These are phyloP conservation scores for Neopestalotiopsis rosae DNA, from an alignment of 2,329 filamentous ascomycete genomes.

Conservation along the genomic window DNA sequence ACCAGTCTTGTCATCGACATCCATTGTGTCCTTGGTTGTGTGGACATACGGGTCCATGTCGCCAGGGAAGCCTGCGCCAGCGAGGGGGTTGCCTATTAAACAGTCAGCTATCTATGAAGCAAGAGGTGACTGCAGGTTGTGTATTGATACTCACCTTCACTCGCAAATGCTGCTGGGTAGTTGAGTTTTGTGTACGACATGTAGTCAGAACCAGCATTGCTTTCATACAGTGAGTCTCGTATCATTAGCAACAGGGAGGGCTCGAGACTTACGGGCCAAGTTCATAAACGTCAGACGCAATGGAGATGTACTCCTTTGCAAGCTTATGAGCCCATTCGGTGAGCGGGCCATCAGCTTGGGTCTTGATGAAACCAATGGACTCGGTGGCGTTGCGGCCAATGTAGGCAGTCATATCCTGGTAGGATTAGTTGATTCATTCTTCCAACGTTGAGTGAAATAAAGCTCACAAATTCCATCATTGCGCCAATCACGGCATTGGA, in stretches of 20 bases:
- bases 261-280: conserved; percentile 31
- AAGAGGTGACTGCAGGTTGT: too few relatives aligned
- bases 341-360: conserved; percentile 40
- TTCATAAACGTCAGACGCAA: conserved; percentile 40
- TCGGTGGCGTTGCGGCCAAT: conserved; percentile 43
- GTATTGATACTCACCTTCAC: conserved; percentile 32
- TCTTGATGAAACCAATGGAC: conserved; percentile 45
- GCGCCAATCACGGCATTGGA: conserved; percentile 68
- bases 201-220: conserved; percentile 45
- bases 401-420: conserved; percentile 46
- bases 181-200: conserved; percentile 45
- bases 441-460: too few relatives aligned
- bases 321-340: conserved; percentile 41
- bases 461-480: conserved; percentile 65
- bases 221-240: conserved; percentile 17
- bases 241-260: neutral
- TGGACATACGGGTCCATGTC: conserved; percentile 46
- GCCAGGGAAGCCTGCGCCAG: conserved; percentile 33
- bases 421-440: neutral
- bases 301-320: conserved; percentile 42
- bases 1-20: conserved; percentile 42
- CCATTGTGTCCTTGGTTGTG: conserved; percentile 41
- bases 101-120: too few relatives aligned
- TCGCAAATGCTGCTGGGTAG: conserved; percentile 45
- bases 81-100: conserved; percentile 32